Conservation (phyloP, 73 alveolate species). For the Stentor roeselii region DNA sequence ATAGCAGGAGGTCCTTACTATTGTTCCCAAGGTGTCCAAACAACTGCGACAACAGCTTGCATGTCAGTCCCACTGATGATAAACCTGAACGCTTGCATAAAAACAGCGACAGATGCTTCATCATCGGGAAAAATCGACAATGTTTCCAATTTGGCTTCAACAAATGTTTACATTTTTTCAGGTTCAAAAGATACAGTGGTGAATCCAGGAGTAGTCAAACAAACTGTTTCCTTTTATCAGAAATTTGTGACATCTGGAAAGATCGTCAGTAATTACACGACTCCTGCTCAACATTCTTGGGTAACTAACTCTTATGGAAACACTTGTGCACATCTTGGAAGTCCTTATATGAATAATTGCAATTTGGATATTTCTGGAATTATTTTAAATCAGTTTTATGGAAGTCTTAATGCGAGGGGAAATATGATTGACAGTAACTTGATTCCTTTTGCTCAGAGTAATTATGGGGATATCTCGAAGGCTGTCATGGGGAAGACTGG, state of each 20-base stretch:
- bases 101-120: background rate
- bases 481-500: slow-evolving; percentile 36
- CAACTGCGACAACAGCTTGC: slow-evolving; percentile 18
- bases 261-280: slow-evolving; percentile 12
- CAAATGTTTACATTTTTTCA: slow-evolving; percentile 37
- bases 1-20: slow-evolving; percentile 63
- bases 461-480: slow-evolving; percentile 13
- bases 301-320: slow-evolving; percentile 42
- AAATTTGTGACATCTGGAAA: slow-evolving; percentile 26
- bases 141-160: background rate
- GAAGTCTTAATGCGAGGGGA: slow-evolving; percentile 16
- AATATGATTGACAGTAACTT: background rate
- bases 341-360: slow-evolving; percentile 54
- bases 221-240: slow-evolving; percentile 20
- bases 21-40: slow-evolving; percentile 47
- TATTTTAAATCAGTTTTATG: slow-evolving; percentile 27
- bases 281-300: slow-evolving; percentile 50
- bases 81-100: background rate
- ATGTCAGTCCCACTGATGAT: background rate
- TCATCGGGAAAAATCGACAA: slow-evolving; percentile 13
- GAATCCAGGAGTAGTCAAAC: slow-evolving; percentile 33
- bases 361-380: slow-evolving; percentile 33
- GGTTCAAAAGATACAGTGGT: slow-evolving; percentile 46
- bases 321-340: slow-evolving; percentile 29
- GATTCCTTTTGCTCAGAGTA: slow-evolving; percentile 25